phyloP scores from a whole-genome alignment of 257 asterid species.

The Solanum neorickii region DNA sequence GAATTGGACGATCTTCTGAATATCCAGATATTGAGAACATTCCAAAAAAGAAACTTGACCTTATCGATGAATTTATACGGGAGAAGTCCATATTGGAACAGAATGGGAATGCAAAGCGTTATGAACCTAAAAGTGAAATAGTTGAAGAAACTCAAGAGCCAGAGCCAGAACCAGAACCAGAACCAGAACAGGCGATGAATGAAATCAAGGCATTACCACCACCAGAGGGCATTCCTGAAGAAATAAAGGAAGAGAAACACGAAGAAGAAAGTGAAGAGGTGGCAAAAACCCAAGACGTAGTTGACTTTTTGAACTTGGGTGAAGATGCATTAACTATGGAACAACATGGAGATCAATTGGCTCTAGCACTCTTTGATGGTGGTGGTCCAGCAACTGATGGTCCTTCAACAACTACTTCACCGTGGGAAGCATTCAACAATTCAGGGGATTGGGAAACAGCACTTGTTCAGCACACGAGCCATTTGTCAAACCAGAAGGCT shows the following conservation, averaged over 20 bases:
- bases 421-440: slow-evolving; percentile 78
- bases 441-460: slow-evolving; percentile 78
- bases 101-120: neutral
- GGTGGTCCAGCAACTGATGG: slow-evolving; percentile 5
- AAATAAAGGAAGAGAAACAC: slow-evolving; percentile 9
- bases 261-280: slow-evolving; percentile 8
- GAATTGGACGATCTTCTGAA: slow-evolving; percentile 65
- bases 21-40: slow-evolving; percentile 77
- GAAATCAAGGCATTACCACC: slow-evolving; percentile 67
- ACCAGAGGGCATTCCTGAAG: slow-evolving; percentile 29
- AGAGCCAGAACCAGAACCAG: slow-evolving; percentile 24
- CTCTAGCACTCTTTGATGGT: slow-evolving; percentile 66
- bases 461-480: slow-evolving; percentile 60
- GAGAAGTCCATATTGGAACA: slow-evolving; percentile 37
- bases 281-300: slow-evolving; percentile 26
- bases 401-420: slow-evolving; percentile 20
- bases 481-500: slow-evolving; percentile 50
- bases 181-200: slow-evolving; percentile 47
- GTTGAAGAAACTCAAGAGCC: neutral
- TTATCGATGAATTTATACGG: slow-evolving; percentile 67
- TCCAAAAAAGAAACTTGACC: slow-evolving; percentile 60
- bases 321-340: slow-evolving; percentile 38
- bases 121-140: slow-evolving; percentile 12
- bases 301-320: slow-evolving; percentile 59
- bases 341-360: slow-evolving; percentile 48